These are phyloP conservation scores for Lactarius deliciosus DNA, from an alignment of 768 basidiomycete species.

Conservation along the genomic window DNA sequence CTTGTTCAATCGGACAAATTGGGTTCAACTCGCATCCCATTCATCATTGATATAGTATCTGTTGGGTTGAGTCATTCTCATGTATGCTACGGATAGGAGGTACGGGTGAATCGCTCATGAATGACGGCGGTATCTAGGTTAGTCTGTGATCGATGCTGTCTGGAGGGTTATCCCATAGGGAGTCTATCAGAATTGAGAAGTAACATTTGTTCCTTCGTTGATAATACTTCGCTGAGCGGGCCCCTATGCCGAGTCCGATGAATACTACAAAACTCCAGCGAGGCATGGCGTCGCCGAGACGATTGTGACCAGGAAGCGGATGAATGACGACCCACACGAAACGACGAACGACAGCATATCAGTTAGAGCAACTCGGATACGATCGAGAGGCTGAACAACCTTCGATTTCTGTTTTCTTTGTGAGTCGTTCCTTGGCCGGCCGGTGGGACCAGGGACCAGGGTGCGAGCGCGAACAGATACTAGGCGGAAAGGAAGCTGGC, in stretches of 20 bases:
- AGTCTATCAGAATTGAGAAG: constrained; percentile 15
- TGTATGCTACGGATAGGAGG: not conserved
- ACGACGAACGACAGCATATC: not conserved
- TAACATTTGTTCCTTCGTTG: constrained; percentile 12
- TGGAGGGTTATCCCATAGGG: constrained; percentile 27
- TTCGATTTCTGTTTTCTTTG: not conserved
- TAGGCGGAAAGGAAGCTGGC: not conserved
- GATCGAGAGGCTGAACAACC: not conserved
- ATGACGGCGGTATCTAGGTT: constrained; percentile 28
- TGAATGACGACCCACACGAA: not conserved
- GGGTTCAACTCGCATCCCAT: no score
- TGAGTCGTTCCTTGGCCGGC: not conserved
- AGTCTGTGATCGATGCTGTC: constrained; percentile 22
- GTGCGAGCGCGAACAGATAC: not conserved
- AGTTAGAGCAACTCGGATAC: not conserved
- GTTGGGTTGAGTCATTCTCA: no score
- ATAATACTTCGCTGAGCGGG: not conserved
- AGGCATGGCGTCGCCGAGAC: not conserved
- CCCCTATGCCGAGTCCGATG: not conserved
- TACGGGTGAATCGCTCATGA: constrained; percentile 17
- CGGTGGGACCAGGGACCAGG: not conserved
- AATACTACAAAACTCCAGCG: no score
- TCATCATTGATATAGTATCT: no score
- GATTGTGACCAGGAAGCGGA: not conserved
- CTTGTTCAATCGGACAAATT: no score